These are phyloP conservation scores for Candida glucosophila DNA, from an alignment of 1,139 yeast species.

Conservation along the genomic window DNA sequence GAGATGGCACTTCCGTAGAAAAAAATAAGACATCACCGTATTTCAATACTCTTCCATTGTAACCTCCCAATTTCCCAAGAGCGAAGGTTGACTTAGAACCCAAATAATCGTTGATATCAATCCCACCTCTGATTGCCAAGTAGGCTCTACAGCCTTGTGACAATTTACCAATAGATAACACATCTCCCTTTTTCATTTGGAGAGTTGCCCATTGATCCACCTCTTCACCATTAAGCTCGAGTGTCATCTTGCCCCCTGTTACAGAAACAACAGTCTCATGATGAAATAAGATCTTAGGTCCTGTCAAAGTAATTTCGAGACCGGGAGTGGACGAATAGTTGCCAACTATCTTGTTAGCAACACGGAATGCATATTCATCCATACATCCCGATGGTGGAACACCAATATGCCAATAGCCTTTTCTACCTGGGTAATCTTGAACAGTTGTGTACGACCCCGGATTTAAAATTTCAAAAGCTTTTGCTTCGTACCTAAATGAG, in stretches of 20 bases:
- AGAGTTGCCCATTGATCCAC: constrained; percentile 63
- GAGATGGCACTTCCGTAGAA: constrained; percentile 56
- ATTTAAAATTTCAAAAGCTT: constrained; percentile 70
- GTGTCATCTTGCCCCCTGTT: constrained; percentile 73
- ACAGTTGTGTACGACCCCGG: constrained; percentile 96
- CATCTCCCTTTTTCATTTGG: constrained; percentile 62
- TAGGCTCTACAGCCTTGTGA: constrained; percentile 81
- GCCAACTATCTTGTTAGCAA: constrained; percentile 87
- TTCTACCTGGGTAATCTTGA: constrained; percentile 94
- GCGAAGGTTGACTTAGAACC: constrained; percentile 98
- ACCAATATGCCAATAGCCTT: constrained; percentile 81
- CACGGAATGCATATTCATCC: constrained; percentile 85
- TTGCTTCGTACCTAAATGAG: constrained; percentile 68
- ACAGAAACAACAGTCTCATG: constrained; percentile 68
- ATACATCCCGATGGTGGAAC: constrained; percentile 99
- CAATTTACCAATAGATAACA: constrained; percentile 71
- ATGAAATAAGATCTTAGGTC: constrained; percentile 82
- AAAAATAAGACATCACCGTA: constrained; percentile 86
- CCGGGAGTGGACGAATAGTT: constrained; percentile 78
- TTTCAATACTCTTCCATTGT: constrained; percentile 84
- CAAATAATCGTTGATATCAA: constrained; percentile 87
- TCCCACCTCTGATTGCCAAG: constrained; percentile 84
- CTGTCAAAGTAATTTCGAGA: constrained; percentile 77
- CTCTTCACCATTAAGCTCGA: constrained; percentile 55
- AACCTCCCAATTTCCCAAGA: constrained; percentile 88